A percentile compares a stretch with the other conserved stretches of the same genome.
These are phyloP conservation scores for Fusarium domesticum DNA, from an alignment of 2,329 filamentous ascomycete species.

Conservation along the genomic window DNA sequence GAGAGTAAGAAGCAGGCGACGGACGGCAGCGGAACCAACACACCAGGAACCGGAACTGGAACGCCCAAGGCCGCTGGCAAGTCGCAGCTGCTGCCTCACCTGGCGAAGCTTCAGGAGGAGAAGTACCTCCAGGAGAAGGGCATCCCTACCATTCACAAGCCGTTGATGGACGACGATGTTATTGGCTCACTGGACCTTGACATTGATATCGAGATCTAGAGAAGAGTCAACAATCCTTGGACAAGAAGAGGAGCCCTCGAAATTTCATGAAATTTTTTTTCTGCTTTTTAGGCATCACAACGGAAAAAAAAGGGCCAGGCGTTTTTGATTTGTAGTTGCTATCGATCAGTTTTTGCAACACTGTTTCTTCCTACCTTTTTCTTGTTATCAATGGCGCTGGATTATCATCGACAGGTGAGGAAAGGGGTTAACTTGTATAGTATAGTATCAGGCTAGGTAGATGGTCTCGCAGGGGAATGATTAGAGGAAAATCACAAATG, in stretches of 20 bases:
- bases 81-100: constrained; percentile 46
- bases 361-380: no score
- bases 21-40: constrained; percentile 48
- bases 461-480: no score
- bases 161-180: constrained; percentile 86
- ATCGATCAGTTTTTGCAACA: no score
- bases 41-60: constrained; percentile 52
- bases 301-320: no score
- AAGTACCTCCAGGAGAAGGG: constrained; percentile 56
- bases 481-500: no score
- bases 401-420: no score
- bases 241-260: constrained; percentile 9
- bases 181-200: constrained; percentile 86
- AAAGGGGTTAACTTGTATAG: no score
- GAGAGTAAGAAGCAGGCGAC: constrained; percentile 51
- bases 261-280: no score
- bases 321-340: no score
- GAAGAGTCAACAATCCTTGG: constrained; percentile 3
- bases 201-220: constrained; percentile 82
- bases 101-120: constrained; percentile 53
- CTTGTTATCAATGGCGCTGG: no score
- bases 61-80: constrained; percentile 49
- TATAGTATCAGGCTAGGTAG: no score
- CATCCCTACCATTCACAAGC: constrained; percentile 69
- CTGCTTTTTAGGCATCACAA: background rate